Conservation (phyloP, 768 basidiomycete species). For the Lentinula detonsa region DNA sequence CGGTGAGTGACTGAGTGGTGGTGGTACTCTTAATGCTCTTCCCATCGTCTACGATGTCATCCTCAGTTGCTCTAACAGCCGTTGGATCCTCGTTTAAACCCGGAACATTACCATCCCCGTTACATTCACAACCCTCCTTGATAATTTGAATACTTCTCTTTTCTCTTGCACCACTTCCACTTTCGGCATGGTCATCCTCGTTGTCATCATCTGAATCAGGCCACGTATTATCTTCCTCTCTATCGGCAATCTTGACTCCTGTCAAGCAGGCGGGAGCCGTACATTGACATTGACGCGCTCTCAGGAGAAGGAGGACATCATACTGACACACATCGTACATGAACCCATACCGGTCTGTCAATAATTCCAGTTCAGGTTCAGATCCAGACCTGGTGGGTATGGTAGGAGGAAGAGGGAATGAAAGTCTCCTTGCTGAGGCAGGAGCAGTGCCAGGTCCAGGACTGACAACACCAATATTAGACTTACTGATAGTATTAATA, state of each 20-base stretch:
- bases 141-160: slow-evolving; percentile 30
- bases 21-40: slow-evolving; percentile 3
- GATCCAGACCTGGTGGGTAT: slow-evolving; percentile 27
- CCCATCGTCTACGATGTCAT: slow-evolving; percentile 2
- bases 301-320: slow-evolving; percentile 69
- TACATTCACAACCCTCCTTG: slow-evolving; percentile 35
- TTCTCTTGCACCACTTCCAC: slow-evolving; percentile 25
- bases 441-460: slow-evolving; percentile 25
- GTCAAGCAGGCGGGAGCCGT: slow-evolving; percentile 82
- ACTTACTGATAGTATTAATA: slow-evolving; percentile 22
- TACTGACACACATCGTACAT: slow-evolving; percentile 83
- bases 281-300: slow-evolving; percentile 66
- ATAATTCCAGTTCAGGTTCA: slow-evolving; percentile 20
- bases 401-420: slow-evolving; percentile 27
- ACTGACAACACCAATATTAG: not conserved
- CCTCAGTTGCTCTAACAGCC: not conserved
- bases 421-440: slow-evolving; percentile 51
- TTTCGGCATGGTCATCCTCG: slow-evolving; percentile 14
- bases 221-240: slow-evolving; percentile 75
- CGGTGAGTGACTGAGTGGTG: slow-evolving; percentile 5
- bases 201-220: slow-evolving; percentile 55
- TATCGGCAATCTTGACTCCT: slow-evolving; percentile 82
- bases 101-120: slow-evolving; percentile 17
- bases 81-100: not conserved
- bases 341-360: slow-evolving; percentile 89